Evolutionary conservation across 257 asterid genomes (phyloP).

Genomic region (Solanum lignicaule): DNA sequence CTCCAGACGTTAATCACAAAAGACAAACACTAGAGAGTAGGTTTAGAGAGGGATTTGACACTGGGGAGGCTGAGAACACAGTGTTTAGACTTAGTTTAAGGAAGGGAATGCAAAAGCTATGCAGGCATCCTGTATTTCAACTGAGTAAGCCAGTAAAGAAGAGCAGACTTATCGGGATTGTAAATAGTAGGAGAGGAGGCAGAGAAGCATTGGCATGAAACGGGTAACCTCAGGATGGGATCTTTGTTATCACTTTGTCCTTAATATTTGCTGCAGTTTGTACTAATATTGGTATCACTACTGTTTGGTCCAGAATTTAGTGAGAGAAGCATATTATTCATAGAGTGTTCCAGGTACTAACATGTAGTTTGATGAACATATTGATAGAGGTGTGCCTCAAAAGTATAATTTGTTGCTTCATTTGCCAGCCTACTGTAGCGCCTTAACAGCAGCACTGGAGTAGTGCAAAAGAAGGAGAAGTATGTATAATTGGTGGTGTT

Average conservation of each 20-base stretch:
- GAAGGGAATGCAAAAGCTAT: conserved; percentile 44
- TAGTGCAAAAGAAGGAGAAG: not conserved
- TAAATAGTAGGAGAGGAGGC: conserved; percentile 19
- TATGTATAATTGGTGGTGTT: not conserved
- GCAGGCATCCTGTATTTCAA: conserved; percentile 61
- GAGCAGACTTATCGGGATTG: conserved; percentile 15
- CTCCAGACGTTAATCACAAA: conserved; percentile 16
- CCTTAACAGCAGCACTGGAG: not conserved
- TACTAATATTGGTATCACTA: not conserved
- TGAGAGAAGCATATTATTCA: conserved; percentile 2
- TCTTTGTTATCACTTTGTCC: not conserved
- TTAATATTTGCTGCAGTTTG: not conserved
- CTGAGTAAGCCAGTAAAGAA: conserved; percentile 40
- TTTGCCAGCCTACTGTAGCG: not conserved
- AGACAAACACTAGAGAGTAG: conserved; percentile 31
- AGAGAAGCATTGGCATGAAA: conserved; percentile 16
- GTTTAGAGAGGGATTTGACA: conserved; percentile 32
- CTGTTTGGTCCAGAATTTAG: conserved; percentile 9
- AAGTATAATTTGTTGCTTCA: not conserved
- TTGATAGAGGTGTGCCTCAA: not conserved
- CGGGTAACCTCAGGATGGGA: not conserved
- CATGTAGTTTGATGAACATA: conserved; percentile 1
- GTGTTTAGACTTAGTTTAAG: conserved; percentile 31
- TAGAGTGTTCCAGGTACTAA: conserved; percentile 2
- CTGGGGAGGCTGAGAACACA: conserved; percentile 40